Evolutionary conservation across 2,329 filamentous ascomycete species (phyloP).

Genomic region (Pseudocercospora fuligena): DNA sequence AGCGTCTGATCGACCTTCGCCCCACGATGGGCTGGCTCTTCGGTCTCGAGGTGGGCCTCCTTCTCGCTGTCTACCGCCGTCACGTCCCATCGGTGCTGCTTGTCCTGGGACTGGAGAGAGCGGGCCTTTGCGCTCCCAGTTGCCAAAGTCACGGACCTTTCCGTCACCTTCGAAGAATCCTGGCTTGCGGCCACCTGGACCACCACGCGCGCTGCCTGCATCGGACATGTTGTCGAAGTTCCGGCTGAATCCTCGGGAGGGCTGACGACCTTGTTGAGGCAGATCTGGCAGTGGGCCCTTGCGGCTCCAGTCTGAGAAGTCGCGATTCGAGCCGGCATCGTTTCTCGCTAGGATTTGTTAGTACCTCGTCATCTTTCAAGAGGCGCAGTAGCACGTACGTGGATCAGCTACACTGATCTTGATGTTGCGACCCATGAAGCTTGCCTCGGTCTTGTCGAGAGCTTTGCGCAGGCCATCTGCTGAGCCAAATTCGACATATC

Average conservation of each 20-base stretch:
- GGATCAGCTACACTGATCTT: constrained; percentile 96
- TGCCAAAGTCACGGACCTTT: constrained; percentile 78
- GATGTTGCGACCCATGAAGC: constrained; percentile 86
- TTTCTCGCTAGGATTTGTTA: constrained; percentile 29
- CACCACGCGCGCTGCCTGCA: constrained; percentile 58
- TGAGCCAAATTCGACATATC: constrained; percentile 91
- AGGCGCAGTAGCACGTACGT: constrained; percentile 67
- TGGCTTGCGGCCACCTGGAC: constrained; percentile 64
- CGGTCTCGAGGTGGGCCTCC: constrained; percentile 61
- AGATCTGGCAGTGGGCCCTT: constrained; percentile 85
- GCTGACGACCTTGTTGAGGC: constrained; percentile 54
- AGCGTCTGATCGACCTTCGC: constrained; percentile 69
- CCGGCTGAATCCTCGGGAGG: constrained; percentile 52
- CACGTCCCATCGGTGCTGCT: constrained; percentile 49
- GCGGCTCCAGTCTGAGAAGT: constrained; percentile 88
- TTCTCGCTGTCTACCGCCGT: constrained; percentile 63
- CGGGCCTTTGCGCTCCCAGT: constrained; percentile 95
- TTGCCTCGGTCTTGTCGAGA: constrained; percentile 77
- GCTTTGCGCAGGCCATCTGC: constrained; percentile 92
- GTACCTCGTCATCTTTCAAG: constrained; percentile 1
- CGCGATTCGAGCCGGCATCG: constrained; percentile 73
- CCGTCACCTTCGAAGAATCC: constrained; percentile 71
- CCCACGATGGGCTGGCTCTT: constrained; percentile 73
- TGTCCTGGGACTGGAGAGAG: constrained; percentile 69
- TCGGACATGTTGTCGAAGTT: constrained; percentile 50